phyloP scores from a whole-genome alignment of 2,329 filamentous ascomycete genomes.

The Ascochyta clinopodiicola region DNA sequence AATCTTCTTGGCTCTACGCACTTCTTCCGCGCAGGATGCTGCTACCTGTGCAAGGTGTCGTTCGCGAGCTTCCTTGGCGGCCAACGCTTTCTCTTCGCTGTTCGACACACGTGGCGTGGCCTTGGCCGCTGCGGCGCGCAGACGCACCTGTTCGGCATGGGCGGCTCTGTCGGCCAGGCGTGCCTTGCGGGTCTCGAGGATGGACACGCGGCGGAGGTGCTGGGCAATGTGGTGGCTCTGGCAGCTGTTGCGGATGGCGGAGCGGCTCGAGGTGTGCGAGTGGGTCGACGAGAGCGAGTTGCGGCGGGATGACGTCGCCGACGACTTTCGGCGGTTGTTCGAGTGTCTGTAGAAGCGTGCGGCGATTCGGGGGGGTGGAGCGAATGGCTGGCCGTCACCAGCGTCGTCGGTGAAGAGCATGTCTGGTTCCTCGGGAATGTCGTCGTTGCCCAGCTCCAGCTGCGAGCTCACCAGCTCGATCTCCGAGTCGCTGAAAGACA shows the following conservation, averaged over 20 bases:
- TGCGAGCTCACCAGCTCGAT: constrained; percentile 39
- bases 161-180: constrained; percentile 79
- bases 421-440: constrained; percentile 52
- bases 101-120: constrained; percentile 69
- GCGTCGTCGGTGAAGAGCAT: constrained; percentile 50
- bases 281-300: constrained; percentile 81
- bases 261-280: constrained; percentile 71
- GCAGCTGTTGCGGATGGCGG: constrained; percentile 57
- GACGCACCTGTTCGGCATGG: constrained; percentile 81
- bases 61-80: constrained; percentile 78
- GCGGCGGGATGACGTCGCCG: constrained; percentile 77
- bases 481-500: constrained; percentile 44
- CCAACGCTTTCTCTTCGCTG: constrained; percentile 77
- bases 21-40: constrained; percentile 81
- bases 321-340: constrained; percentile 73
- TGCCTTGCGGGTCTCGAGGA: constrained; percentile 80
- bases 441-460: constrained; percentile 43
- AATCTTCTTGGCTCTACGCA: constrained; percentile 81
- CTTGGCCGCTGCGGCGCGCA: constrained; percentile 77
- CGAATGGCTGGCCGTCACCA: constrained; percentile 54
- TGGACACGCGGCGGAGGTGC: constrained; percentile 78
- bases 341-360: constrained; percentile 75
- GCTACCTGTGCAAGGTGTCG: constrained; percentile 83
- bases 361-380: constrained; percentile 77
- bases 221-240: constrained; percentile 81